Evolutionary conservation across 305 asterid species (phyloP).

Genomic region (Andrographis paniculata): DNA sequence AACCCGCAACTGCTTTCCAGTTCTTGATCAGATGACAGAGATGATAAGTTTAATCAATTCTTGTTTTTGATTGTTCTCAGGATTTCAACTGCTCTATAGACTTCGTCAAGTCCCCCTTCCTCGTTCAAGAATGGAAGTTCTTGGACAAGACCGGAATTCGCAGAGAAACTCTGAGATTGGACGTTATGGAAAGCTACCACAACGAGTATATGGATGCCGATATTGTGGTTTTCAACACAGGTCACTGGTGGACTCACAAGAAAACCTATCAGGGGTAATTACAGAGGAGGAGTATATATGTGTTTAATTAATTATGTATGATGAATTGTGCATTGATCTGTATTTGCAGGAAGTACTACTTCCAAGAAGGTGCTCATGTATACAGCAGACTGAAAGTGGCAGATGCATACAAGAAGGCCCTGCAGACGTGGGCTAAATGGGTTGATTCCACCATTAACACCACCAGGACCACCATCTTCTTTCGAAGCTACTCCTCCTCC

Average conservation of each 20-base stretch:
- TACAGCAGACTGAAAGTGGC: conserved; percentile 30
- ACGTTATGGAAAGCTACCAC: conserved; percentile 33
- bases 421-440: conserved; percentile 57
- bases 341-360: conserved; percentile 35
- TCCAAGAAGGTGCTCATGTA: conserved; percentile 49
- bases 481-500: conserved; percentile 50
- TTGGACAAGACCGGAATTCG: conserved; percentile 27
- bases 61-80: conserved; percentile 14
- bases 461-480: conserved; percentile 33
- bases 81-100: conserved; percentile 46
- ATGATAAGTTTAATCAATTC: too few relatives aligned
- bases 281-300: too few relatives aligned
- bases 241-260: conserved; percentile 75
- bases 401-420: conserved; percentile 50
- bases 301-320: background rate
- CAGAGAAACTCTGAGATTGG: conserved; percentile 42
- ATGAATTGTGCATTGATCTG: background rate
- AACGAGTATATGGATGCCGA: conserved; percentile 39
- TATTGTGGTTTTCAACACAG: conserved; percentile 53
- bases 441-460: conserved; percentile 41
- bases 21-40: too few relatives aligned
- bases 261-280: conserved; percentile 37
- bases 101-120: conserved; percentile 43
- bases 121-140: conserved; percentile 47
- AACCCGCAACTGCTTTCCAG: too few relatives aligned